Evolutionary conservation across 1,284 basidiomycete species (phyloP).

Genomic region (Cutaneotrichosporon sp.): DNA sequence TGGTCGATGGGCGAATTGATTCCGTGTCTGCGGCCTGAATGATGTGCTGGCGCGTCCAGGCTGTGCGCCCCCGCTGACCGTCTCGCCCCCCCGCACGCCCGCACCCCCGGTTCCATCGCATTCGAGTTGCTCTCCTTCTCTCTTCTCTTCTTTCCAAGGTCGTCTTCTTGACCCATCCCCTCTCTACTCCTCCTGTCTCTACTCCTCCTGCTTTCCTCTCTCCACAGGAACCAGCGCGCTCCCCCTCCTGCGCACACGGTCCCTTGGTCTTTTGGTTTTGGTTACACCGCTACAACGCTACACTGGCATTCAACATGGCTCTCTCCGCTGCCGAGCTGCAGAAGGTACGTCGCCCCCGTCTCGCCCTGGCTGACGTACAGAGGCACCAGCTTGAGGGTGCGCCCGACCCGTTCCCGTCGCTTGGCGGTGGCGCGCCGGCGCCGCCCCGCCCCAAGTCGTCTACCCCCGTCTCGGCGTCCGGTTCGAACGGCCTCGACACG

Average conservation of each 20-base stretch:
- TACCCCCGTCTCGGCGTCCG: constrained; percentile 14
- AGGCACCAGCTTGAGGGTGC: constrained; percentile 78
- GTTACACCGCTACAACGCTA: constrained; percentile 24
- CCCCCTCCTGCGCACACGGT: constrained; percentile 11
- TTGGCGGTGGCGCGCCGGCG: constrained; percentile 54
- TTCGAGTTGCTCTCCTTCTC: background rate
- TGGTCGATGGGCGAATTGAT: background rate
- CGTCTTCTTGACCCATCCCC: background rate
- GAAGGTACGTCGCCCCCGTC: constrained; percentile 43
- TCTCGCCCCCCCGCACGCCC: no score
- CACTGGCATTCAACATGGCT: constrained; percentile 38
- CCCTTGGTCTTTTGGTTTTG: constrained; percentile 23
- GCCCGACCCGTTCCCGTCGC: constrained; percentile 80
- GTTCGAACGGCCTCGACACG: constrained; percentile 58
- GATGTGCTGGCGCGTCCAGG: background rate
- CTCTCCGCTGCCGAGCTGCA: constrained; percentile 55
- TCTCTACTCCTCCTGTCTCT: background rate
- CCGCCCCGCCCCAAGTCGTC: constrained; percentile 46
- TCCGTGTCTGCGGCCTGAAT: background rate
- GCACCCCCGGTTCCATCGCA: background rate
- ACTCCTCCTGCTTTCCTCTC: no score
- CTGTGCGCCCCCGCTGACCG: background rate
- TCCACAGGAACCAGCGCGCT: constrained; percentile 8
- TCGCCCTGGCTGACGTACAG: constrained; percentile 29
- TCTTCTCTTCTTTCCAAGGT: constrained; percentile 4